Evolutionary conservation across 169 alveolate species (phyloP).

Genomic region (Eimeria maxima): DNA sequence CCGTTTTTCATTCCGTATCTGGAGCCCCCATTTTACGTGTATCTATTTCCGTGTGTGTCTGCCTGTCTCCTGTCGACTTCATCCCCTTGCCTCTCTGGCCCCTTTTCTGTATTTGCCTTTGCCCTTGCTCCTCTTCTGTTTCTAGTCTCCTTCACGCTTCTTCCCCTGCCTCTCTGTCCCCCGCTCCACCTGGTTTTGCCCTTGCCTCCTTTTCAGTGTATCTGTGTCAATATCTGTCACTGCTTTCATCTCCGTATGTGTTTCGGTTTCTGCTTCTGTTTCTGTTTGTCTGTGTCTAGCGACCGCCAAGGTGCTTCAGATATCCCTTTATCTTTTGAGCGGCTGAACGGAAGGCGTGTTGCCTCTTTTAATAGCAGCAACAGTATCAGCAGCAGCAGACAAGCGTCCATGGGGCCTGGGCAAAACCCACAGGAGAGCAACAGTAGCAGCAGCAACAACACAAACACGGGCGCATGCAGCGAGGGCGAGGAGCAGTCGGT

Average conservation of each 20-base stretch:
- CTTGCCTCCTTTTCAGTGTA: neutral
- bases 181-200: neutral
- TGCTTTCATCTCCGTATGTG: neutral
- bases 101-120: neutral
- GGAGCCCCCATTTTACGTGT: neutral
- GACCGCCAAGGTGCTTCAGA: neutral
- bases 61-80: neutral
- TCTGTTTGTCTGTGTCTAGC: neutral
- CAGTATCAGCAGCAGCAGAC: slow-evolving; percentile 56
- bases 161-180: neutral
- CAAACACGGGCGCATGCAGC: slow-evolving; percentile 22
- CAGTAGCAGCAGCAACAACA: slow-evolving; percentile 1
- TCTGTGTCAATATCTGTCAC: neutral
- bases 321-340: neutral
- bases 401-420: slow-evolving; percentile 13
- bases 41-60: neutral
- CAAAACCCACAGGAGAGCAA: neutral
- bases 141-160: neutral
- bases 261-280: no score
- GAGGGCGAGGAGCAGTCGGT: slow-evolving; percentile 15
- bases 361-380: slow-evolving; percentile 21
- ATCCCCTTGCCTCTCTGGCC: neutral
- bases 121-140: neutral
- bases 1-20: no score
- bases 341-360: neutral